Conservation (phyloP, 208 protist species). For the Acanthamoeba sp. region DNA sequence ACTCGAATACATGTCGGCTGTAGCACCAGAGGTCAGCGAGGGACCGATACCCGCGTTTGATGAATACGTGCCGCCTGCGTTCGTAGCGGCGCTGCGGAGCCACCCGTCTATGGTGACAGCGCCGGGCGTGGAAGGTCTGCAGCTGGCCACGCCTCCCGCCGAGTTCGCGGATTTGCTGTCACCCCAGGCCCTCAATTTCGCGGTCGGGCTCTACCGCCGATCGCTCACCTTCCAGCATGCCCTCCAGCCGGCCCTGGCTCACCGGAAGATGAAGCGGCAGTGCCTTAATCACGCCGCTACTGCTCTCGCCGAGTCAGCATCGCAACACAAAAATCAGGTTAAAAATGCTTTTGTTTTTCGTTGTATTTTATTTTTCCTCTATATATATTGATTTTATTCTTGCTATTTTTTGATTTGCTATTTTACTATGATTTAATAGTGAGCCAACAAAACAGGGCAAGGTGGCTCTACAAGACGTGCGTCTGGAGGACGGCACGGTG, state of each 20-base stretch:
- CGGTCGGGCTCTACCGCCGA: slow-evolving; percentile 55
- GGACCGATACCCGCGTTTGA: slow-evolving; percentile 55
- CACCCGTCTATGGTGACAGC: neutral
- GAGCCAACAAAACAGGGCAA: neutral
- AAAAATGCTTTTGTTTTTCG: neutral
- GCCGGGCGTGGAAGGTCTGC: neutral
- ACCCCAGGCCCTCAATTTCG: slow-evolving; percentile 19
- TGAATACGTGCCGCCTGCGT: slow-evolving; percentile 49
- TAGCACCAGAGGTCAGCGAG: neutral
- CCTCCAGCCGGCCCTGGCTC: neutral
- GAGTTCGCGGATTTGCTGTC: slow-evolving; percentile 20
- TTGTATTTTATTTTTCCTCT: neutral
- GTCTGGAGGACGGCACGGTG: slow-evolving; percentile 51
- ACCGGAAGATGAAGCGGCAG: slow-evolving; percentile 62
- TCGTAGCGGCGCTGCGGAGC: neutral
- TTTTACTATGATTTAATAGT: neutral
- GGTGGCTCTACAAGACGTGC: slow-evolving; percentile 6
- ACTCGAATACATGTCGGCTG: neutral
- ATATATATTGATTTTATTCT: neutral
- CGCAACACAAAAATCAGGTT: neutral
- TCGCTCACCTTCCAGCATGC: slow-evolving; percentile 14
- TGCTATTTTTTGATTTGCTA: neutral
- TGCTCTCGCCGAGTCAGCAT: neutral
- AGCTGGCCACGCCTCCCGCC: neutral
- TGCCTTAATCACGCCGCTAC: neutral